A percentile compares a stretch with the other conserved stretches of the same genome.
Conservation (phyloP, 2,329 filamentous ascomycete species). For the Cadophora luteo-olivacea region DNA sequence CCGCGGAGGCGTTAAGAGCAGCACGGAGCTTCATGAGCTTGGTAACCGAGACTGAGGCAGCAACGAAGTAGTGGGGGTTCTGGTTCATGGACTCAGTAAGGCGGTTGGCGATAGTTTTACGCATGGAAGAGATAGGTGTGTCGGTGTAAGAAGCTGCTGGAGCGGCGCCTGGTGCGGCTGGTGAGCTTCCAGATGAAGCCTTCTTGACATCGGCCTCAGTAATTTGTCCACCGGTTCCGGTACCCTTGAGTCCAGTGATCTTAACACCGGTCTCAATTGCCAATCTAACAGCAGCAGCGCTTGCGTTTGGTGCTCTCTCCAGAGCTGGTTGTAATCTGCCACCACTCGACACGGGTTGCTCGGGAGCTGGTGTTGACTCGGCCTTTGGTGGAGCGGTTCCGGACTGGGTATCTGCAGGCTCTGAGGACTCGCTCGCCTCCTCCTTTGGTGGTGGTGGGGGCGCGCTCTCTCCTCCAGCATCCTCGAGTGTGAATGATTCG, state of each 20-base stretch:
- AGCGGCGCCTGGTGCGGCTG: constrained; percentile 55
- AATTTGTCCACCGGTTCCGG: constrained; percentile 84
- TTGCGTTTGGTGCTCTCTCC: constrained; percentile 79
- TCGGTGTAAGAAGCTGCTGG: constrained; percentile 79
- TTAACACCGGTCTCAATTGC: constrained; percentile 85
- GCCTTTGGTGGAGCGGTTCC: constrained; percentile 63
- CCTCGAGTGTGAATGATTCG: constrained; percentile 84
- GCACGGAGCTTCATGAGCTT: constrained; percentile 97
- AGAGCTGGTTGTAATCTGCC: constrained; percentile 84
- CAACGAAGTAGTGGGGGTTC: constrained; percentile 99
- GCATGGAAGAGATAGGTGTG: constrained; percentile 86
- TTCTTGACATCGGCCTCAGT: constrained; percentile 95
- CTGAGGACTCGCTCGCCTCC: constrained; percentile 66
- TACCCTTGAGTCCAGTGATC: constrained; percentile 82
- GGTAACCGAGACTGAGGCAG: constrained; percentile 85
- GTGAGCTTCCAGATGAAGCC: constrained; percentile 60
- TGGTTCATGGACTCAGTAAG: constrained; percentile 88
- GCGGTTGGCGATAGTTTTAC: constrained; percentile 94
- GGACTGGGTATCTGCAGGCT: constrained; percentile 63
- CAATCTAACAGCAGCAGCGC: constrained; percentile 77
- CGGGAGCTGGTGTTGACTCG: constrained; percentile 70
- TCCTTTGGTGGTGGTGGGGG: constrained; percentile 69
- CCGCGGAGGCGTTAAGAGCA: constrained; percentile 85
- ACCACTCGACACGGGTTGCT: constrained; percentile 75
- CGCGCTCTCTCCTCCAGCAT: constrained; percentile 85